phyloP scores from a whole-genome alignment of 2,329 filamentous ascomycete species.

The Cladosporium halotolerans region DNA sequence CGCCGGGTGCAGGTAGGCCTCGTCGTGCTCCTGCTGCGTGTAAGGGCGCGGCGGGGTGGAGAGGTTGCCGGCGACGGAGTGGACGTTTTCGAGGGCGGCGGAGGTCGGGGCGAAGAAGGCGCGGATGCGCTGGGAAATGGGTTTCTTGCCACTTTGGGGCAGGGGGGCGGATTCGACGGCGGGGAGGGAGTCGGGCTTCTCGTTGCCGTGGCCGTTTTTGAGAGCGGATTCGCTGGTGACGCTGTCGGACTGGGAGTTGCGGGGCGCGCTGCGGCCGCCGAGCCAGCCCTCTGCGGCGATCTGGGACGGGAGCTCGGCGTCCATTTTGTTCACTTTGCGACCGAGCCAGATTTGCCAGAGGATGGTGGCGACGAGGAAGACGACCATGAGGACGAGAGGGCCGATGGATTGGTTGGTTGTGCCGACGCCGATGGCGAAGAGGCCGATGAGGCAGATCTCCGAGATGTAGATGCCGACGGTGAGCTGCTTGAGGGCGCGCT shows the following conservation, averaged over 20 bases:
- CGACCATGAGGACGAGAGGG: slow-evolving; percentile 36
- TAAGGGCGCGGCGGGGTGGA: slow-evolving; percentile 25
- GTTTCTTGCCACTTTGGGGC: not conserved
- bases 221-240: not conserved
- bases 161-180: not conserved
- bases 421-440: slow-evolving; percentile 37
- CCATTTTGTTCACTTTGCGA: slow-evolving; percentile 26
- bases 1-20: slow-evolving; percentile 41
- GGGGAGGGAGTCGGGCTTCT: slow-evolving; percentile 1
- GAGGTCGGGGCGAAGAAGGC: slow-evolving; percentile 21
- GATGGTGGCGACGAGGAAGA: slow-evolving; percentile 35
- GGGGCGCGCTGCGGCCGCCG: not conserved
- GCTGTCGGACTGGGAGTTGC: not conserved
- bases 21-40: slow-evolving; percentile 28
- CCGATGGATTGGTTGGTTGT: slow-evolving; percentile 29
- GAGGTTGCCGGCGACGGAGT: slow-evolving; percentile 27
- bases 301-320: not conserved
- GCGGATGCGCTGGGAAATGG: slow-evolving; percentile 18
- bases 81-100: slow-evolving; percentile 25
- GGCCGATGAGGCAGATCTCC: slow-evolving; percentile 40
- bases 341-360: slow-evolving; percentile 35
- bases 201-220: slow-evolving; percentile 6
- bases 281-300: not conserved
- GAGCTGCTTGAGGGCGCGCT: slow-evolving; percentile 39
- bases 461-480: slow-evolving; percentile 41